Evolutionary conservation across 2,329 filamentous ascomycete species (phyloP).

Genomic region (Colletotrichum tofieldiae): DNA sequence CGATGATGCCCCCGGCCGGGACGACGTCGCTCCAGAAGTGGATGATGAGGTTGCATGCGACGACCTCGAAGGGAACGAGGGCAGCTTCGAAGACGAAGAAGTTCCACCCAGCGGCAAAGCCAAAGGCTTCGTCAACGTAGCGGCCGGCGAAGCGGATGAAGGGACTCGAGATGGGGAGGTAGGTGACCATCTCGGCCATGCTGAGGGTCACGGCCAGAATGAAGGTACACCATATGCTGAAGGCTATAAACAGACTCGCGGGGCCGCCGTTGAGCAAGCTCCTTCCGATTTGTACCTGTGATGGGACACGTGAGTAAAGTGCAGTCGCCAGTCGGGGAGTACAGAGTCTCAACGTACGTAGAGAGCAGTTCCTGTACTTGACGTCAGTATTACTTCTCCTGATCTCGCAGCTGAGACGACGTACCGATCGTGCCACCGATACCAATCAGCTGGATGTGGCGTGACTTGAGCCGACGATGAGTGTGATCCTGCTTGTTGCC

Average conservation of each 20-base stretch:
- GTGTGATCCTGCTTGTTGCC: slow-evolving; percentile 57
- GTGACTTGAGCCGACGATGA: slow-evolving; percentile 68
- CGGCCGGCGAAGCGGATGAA: slow-evolving; percentile 85
- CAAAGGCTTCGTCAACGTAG: slow-evolving; percentile 83
- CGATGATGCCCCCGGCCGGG: slow-evolving; percentile 73
- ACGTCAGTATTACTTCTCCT: neutral
- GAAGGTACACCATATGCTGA: slow-evolving; percentile 73
- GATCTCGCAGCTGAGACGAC: slow-evolving; percentile 57
- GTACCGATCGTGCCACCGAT: slow-evolving; percentile 78
- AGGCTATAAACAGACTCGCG: slow-evolving; percentile 71
- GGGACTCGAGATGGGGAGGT: slow-evolving; percentile 82
- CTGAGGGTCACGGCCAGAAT: slow-evolving; percentile 73
- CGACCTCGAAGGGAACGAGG: slow-evolving; percentile 78
- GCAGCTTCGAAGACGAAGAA: slow-evolving; percentile 81
- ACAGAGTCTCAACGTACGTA: slow-evolving; percentile 29
- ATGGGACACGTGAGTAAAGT: slow-evolving; percentile 35
- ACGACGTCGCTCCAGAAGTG: slow-evolving; percentile 75
- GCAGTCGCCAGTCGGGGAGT: neutral
- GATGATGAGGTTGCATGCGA: slow-evolving; percentile 75
- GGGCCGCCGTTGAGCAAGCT: slow-evolving; percentile 73
- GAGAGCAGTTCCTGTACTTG: slow-evolving; percentile 33
- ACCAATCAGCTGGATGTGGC: slow-evolving; percentile 73
- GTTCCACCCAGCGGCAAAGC: slow-evolving; percentile 81
- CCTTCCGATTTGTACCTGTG: slow-evolving; percentile 68
- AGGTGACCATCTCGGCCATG: slow-evolving; percentile 84